Evolutionary conservation across 495 filamentous ascomycete species (phyloP).

Genomic region (Trichoderma parareesei): DNA sequence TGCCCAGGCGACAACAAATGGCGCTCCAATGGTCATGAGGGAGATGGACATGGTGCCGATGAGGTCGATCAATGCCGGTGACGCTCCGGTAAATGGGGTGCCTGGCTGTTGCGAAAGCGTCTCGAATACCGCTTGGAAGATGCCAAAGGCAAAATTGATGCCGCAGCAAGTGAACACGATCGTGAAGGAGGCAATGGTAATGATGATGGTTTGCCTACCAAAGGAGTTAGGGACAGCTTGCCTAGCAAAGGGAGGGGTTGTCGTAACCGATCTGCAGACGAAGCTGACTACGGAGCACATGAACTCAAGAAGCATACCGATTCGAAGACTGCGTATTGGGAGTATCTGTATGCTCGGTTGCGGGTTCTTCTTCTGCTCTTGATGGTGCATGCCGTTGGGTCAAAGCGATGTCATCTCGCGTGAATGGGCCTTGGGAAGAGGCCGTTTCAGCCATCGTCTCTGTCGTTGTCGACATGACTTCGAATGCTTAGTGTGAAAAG

Average conservation of each 20-base stretch:
- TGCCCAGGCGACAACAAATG: constrained; percentile 29
- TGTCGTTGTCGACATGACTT: background rate
- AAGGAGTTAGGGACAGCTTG: background rate
- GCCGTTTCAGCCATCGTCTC: background rate
- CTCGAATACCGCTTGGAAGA: constrained; percentile 41
- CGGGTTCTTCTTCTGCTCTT: background rate
- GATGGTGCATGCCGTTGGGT: background rate
- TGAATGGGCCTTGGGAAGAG: background rate
- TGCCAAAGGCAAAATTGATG: constrained; percentile 37
- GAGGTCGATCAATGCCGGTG: constrained; percentile 32
- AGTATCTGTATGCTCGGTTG: background rate
- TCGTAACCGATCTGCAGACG: background rate
- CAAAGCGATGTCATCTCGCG: background rate
- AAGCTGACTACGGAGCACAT: background rate
- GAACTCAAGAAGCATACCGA: background rate
- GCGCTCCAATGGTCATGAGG: constrained; percentile 38
- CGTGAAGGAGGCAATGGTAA: constrained; percentile 11
- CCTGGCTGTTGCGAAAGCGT: constrained; percentile 19
- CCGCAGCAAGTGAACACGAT: constrained; percentile 33
- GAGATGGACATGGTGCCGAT: constrained; percentile 37
- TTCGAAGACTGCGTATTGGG: background rate
- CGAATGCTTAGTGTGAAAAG: background rate
- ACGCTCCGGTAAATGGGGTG: constrained; percentile 32
- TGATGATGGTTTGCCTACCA: background rate
- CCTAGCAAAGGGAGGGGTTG: background rate